Percentiles rank a stretch among this genome's conserved stretches.
Evolutionary conservation across 805 yeast species (phyloP).

Genomic region (Candida michaelii): DNA sequence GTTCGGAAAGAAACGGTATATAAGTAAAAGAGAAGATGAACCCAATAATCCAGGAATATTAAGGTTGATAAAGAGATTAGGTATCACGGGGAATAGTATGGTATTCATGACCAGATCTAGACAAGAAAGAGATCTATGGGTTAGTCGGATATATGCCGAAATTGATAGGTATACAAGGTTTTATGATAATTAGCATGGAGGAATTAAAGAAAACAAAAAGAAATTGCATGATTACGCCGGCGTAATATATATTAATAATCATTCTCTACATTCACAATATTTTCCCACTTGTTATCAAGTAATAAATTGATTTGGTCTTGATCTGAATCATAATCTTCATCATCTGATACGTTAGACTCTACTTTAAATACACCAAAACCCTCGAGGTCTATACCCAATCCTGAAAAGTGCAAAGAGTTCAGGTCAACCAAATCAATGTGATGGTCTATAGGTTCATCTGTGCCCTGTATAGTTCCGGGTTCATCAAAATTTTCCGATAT

Average conservation of each 20-base stretch:
- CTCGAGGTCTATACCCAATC: neutral
- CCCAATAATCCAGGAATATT: slow-evolving; percentile 44
- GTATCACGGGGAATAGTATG: slow-evolving; percentile 65
- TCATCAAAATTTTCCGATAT: too few species aligned
- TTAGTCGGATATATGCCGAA: slow-evolving; percentile 43
- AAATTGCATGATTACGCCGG: neutral
- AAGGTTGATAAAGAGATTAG: slow-evolving; percentile 52
- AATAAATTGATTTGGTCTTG: slow-evolving; percentile 17
- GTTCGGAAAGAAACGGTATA: slow-evolving; percentile 65
- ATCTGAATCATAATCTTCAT: slow-evolving; percentile 25
- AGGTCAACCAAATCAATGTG: neutral
- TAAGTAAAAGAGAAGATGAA: slow-evolving; percentile 23
- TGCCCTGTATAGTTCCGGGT: too few species aligned
- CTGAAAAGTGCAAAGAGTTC: neutral
- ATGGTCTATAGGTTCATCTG: slow-evolving; percentile 3
- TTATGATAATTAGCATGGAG: neutral
- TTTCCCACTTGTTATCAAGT: slow-evolving; percentile 12
- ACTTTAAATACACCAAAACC: slow-evolving; percentile 1
- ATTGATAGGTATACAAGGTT: slow-evolving; percentile 40
- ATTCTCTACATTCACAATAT: slow-evolving; percentile 10
- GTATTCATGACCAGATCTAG: slow-evolving; percentile 81
- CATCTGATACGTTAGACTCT: slow-evolving; percentile 10
- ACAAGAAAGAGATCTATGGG: slow-evolving; percentile 86
- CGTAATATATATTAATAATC: slow-evolving; percentile 5
- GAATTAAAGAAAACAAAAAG: neutral